Conservation (phyloP, 179 eudicot genomes). For the Beta lomatogona region DNA sequence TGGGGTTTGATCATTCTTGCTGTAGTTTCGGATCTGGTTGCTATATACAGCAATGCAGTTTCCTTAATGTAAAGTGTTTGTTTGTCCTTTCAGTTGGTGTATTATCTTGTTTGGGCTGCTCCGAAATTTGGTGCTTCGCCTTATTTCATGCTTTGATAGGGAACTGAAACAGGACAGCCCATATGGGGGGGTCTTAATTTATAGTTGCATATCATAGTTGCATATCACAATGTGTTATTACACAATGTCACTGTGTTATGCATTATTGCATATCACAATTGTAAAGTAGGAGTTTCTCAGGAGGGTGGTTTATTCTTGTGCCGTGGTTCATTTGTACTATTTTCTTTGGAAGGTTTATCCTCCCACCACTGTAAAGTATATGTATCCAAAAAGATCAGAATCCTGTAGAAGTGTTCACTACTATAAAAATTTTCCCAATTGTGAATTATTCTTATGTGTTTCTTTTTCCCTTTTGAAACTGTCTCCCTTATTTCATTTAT, state of each 20-base stretch:
- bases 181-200: not conserved
- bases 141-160: not conserved
- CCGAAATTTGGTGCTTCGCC: slow-evolving; percentile 12
- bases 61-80: slow-evolving; percentile 27
- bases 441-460: not conserved
- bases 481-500: not conserved
- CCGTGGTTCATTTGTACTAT: slow-evolving; percentile 7
- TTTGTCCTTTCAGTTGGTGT: not conserved
- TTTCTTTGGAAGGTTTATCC: not conserved
- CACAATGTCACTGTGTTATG: too few relatives aligned
- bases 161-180: not conserved
- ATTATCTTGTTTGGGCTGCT: not conserved
- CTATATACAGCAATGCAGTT: slow-evolving; percentile 66
- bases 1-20: slow-evolving; percentile 66
- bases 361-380: not conserved
- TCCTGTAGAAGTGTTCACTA: not conserved
- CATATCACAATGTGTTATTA: too few relatives aligned
- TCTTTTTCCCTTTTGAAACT: not conserved
- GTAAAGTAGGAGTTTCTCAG: too few relatives aligned
- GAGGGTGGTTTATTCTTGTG: not conserved
- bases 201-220: too few relatives aligned
- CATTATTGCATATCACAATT: too few relatives aligned
- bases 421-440: not conserved
- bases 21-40: slow-evolving; percentile 57
- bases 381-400: not conserved